Evolutionary conservation across 352 stramenopile genomes (phyloP).

Genomic region (Phytophthora meadii): DNA sequence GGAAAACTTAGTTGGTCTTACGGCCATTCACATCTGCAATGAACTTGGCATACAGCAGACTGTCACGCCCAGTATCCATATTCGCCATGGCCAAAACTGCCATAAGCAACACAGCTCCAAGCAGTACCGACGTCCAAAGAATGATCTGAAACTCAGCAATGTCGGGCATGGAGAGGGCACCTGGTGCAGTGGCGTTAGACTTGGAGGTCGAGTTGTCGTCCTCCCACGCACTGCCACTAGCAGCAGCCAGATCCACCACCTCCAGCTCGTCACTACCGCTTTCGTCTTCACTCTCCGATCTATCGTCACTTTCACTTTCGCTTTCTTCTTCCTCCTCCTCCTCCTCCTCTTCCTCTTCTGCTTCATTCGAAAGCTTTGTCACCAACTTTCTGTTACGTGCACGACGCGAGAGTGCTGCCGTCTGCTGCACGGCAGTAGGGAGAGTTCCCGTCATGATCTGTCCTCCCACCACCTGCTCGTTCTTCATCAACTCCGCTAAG

Average conservation of each 20-base stretch:
- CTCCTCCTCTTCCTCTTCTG: conserved; percentile 8
- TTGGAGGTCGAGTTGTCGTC: conserved; percentile 29
- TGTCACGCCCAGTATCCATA: conserved; percentile 82
- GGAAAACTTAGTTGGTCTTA: conserved; percentile 57
- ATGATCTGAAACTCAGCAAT: conserved; percentile 87
- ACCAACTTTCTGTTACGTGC: conserved; percentile 31
- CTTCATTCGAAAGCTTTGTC: conserved; percentile 17
- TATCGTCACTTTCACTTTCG: conserved; percentile 5
- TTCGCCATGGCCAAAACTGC: conserved; percentile 66
- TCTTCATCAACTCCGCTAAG: conserved; percentile 47
- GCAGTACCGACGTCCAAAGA: conserved; percentile 78
- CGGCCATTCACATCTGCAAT: conserved; percentile 58
- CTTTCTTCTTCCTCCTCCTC: conserved; percentile 9
- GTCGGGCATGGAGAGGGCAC: conserved; percentile 54
- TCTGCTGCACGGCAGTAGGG: conserved; percentile 24
- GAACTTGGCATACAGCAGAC: conserved; percentile 89
- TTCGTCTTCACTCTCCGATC: conserved; percentile 11
- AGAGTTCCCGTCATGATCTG: conserved; percentile 47
- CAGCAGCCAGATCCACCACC: conserved; percentile 23
- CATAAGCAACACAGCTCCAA: conserved; percentile 58
- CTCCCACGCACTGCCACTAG: conserved; percentile 32
- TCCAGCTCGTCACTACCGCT: conserved; percentile 16
- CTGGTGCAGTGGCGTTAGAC: conserved; percentile 35
- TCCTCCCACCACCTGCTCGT: conserved; percentile 28
- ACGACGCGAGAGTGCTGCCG: conserved; percentile 37